Percentiles rank a stretch among this genome's conserved stretches.
phyloP scores from a whole-genome alignment of 1,139 yeast species.

The Suhomyces ambrosiae region DNA sequence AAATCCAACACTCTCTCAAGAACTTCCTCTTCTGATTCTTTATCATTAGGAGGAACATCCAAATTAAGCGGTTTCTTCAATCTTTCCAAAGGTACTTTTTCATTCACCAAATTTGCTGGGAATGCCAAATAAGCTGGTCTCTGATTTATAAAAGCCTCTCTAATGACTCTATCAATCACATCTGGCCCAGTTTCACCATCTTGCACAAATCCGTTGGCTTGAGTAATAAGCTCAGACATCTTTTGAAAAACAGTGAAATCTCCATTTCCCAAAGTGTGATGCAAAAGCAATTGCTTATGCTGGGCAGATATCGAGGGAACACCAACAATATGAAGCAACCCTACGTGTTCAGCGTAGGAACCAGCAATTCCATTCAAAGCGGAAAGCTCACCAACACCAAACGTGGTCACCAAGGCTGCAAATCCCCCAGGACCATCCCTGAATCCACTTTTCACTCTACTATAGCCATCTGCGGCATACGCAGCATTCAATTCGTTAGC shows the following conservation, averaged over 20 bases:
- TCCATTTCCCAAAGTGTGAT: constrained; percentile 50
- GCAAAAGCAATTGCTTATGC: constrained; percentile 38
- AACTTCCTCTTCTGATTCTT: constrained; percentile 72
- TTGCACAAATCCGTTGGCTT: constrained; percentile 62
- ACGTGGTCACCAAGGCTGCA: constrained; percentile 63
- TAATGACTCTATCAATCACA: constrained; percentile 71
- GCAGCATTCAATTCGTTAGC: constrained; percentile 75
- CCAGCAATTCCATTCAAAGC: constrained; percentile 64
- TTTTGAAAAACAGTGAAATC: constrained; percentile 48
- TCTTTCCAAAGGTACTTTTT: constrained; percentile 54
- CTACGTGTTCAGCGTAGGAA: constrained; percentile 61
- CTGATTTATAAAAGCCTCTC: constrained; percentile 69
- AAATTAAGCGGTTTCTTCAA: constrained; percentile 68
- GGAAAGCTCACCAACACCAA: constrained; percentile 66
- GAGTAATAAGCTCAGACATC: constrained; percentile 64
- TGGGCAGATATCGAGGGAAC: constrained; percentile 42
- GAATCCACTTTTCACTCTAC: constrained; percentile 57
- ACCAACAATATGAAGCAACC: constrained; percentile 57
- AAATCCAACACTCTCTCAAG: constrained; percentile 55
- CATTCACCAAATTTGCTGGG: constrained; percentile 80
- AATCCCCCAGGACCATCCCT: constrained; percentile 48
- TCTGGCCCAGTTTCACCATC: constrained; percentile 65
- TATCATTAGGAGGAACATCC: constrained; percentile 60
- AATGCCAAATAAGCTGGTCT: constrained; percentile 83
- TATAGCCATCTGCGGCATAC: constrained; percentile 72